These are phyloP conservation scores for peach (Prunus persica) DNA, from an alignment of 306 rosid species.

Conservation along the genomic window DNA sequence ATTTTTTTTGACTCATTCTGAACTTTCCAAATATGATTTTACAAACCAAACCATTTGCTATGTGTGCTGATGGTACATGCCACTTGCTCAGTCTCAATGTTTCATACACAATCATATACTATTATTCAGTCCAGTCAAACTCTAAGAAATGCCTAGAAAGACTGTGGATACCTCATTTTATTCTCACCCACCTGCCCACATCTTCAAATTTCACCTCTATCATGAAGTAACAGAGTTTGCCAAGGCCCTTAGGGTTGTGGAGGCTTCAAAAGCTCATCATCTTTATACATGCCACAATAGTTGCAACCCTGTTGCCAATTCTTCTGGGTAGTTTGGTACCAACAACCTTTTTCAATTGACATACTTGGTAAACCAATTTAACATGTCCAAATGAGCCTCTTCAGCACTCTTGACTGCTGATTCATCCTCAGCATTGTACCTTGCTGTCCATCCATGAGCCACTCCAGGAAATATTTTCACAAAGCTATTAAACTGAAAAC, in stretches of 20 bases:
- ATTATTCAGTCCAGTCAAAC: too few relatives aligned
- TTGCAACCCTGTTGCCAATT: too few relatives aligned
- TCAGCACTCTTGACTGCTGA: conserved; percentile 45
- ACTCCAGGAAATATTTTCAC: conserved; percentile 58
- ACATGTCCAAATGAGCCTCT: conserved; percentile 62
- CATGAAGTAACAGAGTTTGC: background rate
- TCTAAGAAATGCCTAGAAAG: background rate
- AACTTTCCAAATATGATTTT: too few relatives aligned
- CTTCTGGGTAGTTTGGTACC: background rate
- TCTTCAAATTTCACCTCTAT: background rate
- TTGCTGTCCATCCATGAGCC: conserved; percentile 55
- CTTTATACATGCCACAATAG: too few relatives aligned
- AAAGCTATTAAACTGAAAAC: conserved; percentile 41
- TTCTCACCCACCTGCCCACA: too few relatives aligned
- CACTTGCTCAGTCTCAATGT: background rate
- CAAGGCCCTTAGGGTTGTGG: background rate
- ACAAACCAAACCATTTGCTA: too few relatives aligned
- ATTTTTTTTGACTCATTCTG: too few relatives aligned
- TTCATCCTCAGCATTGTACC: conserved; percentile 51
- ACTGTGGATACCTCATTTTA: background rate
- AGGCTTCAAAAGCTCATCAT: background rate
- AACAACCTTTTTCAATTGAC: conserved; percentile 28
- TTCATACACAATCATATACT: background rate
- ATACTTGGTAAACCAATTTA: conserved; percentile 58
- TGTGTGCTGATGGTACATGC: too few relatives aligned